A percentile compares a stretch with the other conserved stretches of the same genome.
These are phyloP conservation scores for Aureobasidium sp. DNA, from an alignment of 2,329 filamentous ascomycete genomes.

Conservation along the genomic window DNA sequence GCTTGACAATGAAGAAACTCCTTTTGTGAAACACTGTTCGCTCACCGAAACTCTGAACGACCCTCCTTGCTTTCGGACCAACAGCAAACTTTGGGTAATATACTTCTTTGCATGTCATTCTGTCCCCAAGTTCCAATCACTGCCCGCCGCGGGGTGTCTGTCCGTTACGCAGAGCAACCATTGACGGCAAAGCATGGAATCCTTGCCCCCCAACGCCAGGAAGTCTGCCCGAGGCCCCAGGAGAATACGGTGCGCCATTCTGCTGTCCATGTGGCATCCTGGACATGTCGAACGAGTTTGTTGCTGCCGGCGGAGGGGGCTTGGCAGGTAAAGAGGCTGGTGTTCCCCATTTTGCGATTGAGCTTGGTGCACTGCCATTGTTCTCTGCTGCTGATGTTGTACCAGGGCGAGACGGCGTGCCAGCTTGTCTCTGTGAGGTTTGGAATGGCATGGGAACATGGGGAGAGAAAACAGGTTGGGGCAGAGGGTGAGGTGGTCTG, in stretches of 20 bases:
- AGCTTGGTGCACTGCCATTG: conserved; percentile 27
- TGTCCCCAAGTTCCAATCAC: not conserved
- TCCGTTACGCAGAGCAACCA: conserved; percentile 6
- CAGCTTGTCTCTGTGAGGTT: not conserved
- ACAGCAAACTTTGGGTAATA: not conserved
- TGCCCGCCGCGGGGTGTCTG: not conserved
- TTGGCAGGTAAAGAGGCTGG: conserved; percentile 49
- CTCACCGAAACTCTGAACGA: not conserved
- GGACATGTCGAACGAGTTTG: conserved; percentile 20
- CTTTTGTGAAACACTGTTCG: not conserved
- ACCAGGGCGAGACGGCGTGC: not conserved
- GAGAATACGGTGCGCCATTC: not conserved
- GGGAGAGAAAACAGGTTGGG: conserved; percentile 32
- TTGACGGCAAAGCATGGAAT: conserved; percentile 3
- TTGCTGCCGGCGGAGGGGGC: conserved; percentile 41
- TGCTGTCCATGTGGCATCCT: conserved; percentile 13
- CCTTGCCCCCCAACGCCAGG: conserved; percentile 3
- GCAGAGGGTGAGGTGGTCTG: conserved; percentile 31
- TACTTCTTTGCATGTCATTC: not conserved
- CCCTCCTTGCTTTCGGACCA: not conserved
- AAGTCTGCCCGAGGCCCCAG: not conserved
- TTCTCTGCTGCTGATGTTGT: not conserved
- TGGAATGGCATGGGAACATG: conserved; percentile 26
- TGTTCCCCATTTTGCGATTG: conserved; percentile 51
- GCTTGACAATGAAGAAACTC: not conserved